Evolutionary conservation across 2,329 filamentous ascomycete genomes (phyloP), one percentile per base, ranked within the genome.

Genomic region (Domatiomyces catenatus): DNA sequence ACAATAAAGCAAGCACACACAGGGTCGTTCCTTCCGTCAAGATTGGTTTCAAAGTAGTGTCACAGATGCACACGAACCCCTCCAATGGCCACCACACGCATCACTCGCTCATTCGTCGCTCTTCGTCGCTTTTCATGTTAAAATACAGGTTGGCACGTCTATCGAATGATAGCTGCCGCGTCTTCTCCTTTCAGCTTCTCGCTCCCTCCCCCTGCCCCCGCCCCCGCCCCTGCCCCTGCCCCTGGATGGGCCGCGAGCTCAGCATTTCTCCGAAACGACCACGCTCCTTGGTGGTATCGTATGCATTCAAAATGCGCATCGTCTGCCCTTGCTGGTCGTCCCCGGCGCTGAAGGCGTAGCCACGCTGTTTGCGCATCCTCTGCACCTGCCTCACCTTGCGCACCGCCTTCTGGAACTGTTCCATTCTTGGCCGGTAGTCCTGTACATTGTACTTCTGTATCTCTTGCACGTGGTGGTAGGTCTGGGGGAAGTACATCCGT

Each of bases 401-500:
- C 63, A 98, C 96, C 19, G 92, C 92, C 70, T 98, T 98, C 71
- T 98, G 92, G 75, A 98, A 98, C 70, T 98, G 92, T 64, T 98
- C 92, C 92, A 98, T 98, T 63, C 92, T 82, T 55, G 92, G 92
- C 63, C 92, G 77, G 69, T 98, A 98, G 71, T 98, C 92, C 71
- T 98, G 92, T 54, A 98, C 94, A 62, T 98, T 98, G 72, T 96
- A 98, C 71, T 98, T 98, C 68, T 98, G 92, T 60, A 98, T 98
- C 71, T 98, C 92, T 69, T 98, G 92, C 56, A 98, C 92, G 66
- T 98, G 92, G 61, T 98, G 92, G 63, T 98, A 98, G 44, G 86
- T 81, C 69, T 95, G 85, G 19, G 92, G 92, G 59, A 82, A 83
- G 71, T 96, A 98, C 88, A 98, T 95, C 58, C 92, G 79, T 74